Evolutionary conservation across 768 basidiomycete genomes (phyloP).

Genomic region (Phlegmacium glaucopus): DNA sequence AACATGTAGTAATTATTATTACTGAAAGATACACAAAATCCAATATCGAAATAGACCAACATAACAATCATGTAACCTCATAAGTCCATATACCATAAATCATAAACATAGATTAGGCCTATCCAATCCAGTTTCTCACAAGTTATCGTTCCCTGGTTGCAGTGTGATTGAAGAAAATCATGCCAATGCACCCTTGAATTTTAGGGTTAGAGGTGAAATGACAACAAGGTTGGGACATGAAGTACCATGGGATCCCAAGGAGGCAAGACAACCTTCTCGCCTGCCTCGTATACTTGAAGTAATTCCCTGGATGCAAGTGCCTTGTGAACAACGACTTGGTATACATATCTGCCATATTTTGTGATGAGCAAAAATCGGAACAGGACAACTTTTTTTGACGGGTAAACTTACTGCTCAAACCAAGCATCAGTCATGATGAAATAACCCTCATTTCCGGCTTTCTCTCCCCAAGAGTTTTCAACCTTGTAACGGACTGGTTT

Average conservation of each 20-base stretch:
- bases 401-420: slow-evolving; percentile 77
- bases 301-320: slow-evolving; percentile 77
- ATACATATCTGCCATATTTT: slow-evolving; percentile 61
- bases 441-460: slow-evolving; percentile 77
- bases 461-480: slow-evolving; percentile 92
- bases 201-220: neutral
- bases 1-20: neutral
- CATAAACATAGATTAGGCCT: neutral
- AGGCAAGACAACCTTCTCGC: slow-evolving; percentile 64
- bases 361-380: slow-evolving; percentile 1
- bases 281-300: slow-evolving; percentile 72
- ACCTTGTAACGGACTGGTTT: slow-evolving; percentile 90
- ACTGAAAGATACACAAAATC: no score
- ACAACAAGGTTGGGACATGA: slow-evolving; percentile 7
- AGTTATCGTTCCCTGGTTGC: neutral
- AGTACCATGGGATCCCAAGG: slow-evolving; percentile 91
- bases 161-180: slow-evolving; percentile 3
- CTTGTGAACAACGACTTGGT: slow-evolving; percentile 89
- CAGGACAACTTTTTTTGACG: neutral
- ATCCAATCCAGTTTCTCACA: neutral
- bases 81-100: slow-evolving; percentile 1
- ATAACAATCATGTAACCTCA: neutral
- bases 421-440: slow-evolving; percentile 91
- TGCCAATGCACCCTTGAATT: slow-evolving; percentile 23
- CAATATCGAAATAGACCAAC: no score